Conservation (phyloP, 176 grass and related monocot genomes). For the Dendrocalamus sinicus region DNA sequence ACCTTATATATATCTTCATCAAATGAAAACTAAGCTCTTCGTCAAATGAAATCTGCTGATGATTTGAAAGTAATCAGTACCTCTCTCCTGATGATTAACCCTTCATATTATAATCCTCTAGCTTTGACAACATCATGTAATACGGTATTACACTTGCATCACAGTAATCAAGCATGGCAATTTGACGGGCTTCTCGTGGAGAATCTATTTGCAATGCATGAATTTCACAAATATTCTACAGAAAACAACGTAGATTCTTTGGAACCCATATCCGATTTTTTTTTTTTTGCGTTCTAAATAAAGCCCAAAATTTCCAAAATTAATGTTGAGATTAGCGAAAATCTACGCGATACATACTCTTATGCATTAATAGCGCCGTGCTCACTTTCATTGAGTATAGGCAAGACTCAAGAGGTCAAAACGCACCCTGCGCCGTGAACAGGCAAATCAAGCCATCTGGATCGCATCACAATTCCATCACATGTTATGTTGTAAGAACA, state of each 20-base stretch:
- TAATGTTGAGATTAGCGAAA: too few relatives aligned
- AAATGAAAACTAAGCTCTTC: background rate
- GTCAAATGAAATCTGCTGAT: background rate
- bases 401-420: background rate
- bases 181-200: background rate
- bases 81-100: constrained; percentile 16
- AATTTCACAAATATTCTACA: too few relatives aligned
- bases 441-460: background rate
- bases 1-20: background rate
- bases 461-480: background rate
- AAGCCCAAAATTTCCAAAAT: too few relatives aligned
- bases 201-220: background rate
- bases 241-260: too few relatives aligned
- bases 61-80: constrained; percentile 10
- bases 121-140: background rate
- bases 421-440: background rate
- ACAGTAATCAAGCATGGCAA: background rate
- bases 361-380: too few relatives aligned
- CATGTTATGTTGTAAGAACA: background rate
- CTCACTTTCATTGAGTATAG: too few relatives aligned
- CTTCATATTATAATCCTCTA: background rate
- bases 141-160: background rate
- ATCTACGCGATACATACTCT: too few relatives aligned
- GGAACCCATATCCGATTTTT: too few relatives aligned
- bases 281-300: too few relatives aligned